Base-by-base conservation (phyloP, 1,139 yeast species). In the Blastobotrys serpentis region DNA sequence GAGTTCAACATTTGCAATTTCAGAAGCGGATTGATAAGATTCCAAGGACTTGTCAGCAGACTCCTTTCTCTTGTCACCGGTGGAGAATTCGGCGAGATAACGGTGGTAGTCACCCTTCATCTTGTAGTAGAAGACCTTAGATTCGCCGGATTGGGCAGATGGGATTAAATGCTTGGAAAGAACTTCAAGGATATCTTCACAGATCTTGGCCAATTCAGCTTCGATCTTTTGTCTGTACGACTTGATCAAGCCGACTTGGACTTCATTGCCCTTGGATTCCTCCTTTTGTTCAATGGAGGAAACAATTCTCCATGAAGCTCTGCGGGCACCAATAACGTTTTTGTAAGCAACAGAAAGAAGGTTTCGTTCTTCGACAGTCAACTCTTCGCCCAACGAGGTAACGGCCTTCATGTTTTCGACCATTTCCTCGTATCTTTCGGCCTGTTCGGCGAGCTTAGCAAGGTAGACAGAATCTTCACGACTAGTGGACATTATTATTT, bases 61-160 rank as follows among this genome's bases (percentile, higher is more conserved):
- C 58, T 79, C 89, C 70, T 88, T 87, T 69, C 97, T 86, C 75
- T 86, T 86, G 62, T 88, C 96, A 59, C 88, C 82, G 60, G 82
- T 78, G 56, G 97, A 94, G 67, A 92, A 92, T 76, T 92, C 98
- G 56, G 98, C 98, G 74, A 92, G 81, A 74, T 92, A 92, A 76
- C 98, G 95, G 79, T 90, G 96, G 79, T 92, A 92, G 73, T 92
- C 98, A 76, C 98, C 98, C 79, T 92, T 90, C 98, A 92, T 92
- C 82, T 92, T 92, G 77, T 87, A 89, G 80, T 92, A 92, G 74
- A 92, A 92, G 53, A 92, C 98, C 79, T 90, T 89, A 46, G 96
- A 88, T 75, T 92, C 98, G 64, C 97, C 98, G 55, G 96, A 81
- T 71, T 86, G 88, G 58, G 98, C 97, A 53, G 92, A 79, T 30